Percentiles rank a stretch among this genome's conserved stretches.
Evolutionary conservation across 2,329 filamentous ascomycete genomes (phyloP).

Genomic region (Zopfia rhizophila): DNA sequence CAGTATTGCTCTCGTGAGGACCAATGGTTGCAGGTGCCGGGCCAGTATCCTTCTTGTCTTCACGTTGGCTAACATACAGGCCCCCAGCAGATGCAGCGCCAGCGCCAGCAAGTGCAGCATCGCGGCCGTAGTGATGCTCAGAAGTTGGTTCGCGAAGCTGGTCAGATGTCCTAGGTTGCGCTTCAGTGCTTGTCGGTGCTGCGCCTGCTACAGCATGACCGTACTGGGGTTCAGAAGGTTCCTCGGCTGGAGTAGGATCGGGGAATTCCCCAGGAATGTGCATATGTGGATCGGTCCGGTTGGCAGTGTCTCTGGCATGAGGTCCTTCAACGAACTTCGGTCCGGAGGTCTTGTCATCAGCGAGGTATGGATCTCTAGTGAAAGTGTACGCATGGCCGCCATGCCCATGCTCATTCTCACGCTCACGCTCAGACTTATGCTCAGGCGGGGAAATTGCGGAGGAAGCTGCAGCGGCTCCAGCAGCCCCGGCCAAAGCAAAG

Average conservation of each 20-base stretch:
- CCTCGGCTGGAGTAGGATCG: constrained; percentile 40
- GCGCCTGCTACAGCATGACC: constrained; percentile 21
- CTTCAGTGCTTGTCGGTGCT: constrained; percentile 1
- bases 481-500: constrained; percentile 9
- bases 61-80: constrained; percentile 15
- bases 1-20: constrained; percentile 45
- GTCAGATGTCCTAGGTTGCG: background rate
- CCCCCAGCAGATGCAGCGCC: constrained; percentile 29
- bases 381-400: constrained; percentile 29
- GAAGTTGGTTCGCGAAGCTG: constrained; percentile 19
- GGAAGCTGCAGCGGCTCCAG: constrained; percentile 13
- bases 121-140: constrained; percentile 38
- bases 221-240: constrained; percentile 37
- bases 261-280: constrained; percentile 49
- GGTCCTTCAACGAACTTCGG: constrained; percentile 33
- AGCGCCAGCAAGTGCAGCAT: constrained; percentile 31
- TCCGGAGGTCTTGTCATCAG: constrained; percentile 9
- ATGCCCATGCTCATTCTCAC: constrained; percentile 25
- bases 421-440: background rate
- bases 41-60: constrained; percentile 30
- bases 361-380: constrained; percentile 34
- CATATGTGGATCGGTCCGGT: constrained; percentile 46
- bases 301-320: constrained; percentile 42
- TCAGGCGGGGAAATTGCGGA: background rate
- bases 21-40: constrained; percentile 37